A percentile compares a stretch with the other conserved stretches of the same genome.
phyloP scores from a whole-genome alignment of 768 basidiomycete genomes.

The Daedalea quercina region DNA sequence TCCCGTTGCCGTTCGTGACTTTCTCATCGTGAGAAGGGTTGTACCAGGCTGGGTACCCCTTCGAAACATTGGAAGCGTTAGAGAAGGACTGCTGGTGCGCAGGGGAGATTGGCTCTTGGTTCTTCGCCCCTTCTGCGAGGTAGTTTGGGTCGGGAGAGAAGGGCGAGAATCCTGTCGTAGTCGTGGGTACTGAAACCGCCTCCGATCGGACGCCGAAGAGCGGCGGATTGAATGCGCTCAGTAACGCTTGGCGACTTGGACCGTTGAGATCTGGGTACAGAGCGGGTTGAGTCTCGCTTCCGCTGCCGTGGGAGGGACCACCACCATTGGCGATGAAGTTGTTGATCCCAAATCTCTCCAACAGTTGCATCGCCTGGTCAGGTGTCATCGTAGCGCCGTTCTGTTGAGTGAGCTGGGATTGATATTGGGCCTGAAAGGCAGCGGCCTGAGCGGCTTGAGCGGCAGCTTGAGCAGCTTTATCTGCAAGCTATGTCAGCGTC shows the following conservation, averaged over 20 bases:
- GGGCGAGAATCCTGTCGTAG: conserved; percentile 47
- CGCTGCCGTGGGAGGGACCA: conserved; percentile 1
- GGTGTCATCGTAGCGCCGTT: conserved; percentile 16
- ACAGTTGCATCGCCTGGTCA: conserved; percentile 27
- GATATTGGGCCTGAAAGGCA: conserved; percentile 43
- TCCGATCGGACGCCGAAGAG: conserved; percentile 12
- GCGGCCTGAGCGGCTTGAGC: conserved; percentile 74
- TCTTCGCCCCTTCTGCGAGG: conserved; percentile 27
- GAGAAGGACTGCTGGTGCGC: conserved; percentile 36
- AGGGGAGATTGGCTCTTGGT: conserved; percentile 28
- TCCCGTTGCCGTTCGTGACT: conserved; percentile 23
- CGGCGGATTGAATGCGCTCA: conserved; percentile 14
- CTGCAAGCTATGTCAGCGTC: conserved; percentile 28
- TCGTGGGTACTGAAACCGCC: conserved; percentile 6
- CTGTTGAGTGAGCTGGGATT: conserved; percentile 14
- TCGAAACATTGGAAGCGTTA: conserved; percentile 43
- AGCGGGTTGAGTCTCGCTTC: conserved; percentile 13
- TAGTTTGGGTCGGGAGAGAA: conserved; percentile 74
- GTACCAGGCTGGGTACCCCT: conserved; percentile 47
- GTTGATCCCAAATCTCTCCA: conserved; percentile 25
- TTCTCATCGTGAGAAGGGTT: conserved; percentile 36
- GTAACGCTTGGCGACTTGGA: conserved; percentile 11
- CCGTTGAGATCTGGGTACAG: conserved; percentile 14
- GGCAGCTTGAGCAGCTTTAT: conserved; percentile 88
- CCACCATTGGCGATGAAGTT: conserved; percentile 16